Percentiles rank a stretch among this genome's conserved stretches.
Conservation (phyloP, 2,329 filamentous ascomycete species). For the Byssochlamys sp. region DNA sequence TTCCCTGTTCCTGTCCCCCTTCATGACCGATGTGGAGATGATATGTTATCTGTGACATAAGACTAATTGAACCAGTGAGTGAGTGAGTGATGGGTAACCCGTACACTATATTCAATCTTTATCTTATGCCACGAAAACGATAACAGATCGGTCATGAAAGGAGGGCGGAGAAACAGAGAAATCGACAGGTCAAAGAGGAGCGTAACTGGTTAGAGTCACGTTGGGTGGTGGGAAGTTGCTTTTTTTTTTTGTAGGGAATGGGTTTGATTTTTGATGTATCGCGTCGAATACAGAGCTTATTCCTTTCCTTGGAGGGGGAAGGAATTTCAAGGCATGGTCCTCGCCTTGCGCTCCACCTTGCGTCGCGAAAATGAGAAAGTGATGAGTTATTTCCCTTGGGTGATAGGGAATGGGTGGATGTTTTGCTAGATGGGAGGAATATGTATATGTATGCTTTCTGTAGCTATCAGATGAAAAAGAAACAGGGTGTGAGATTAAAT, state of each 20-base stretch:
- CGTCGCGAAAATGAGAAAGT: constrained; percentile 31
- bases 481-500: not conserved
- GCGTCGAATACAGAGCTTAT: constrained; percentile 46
- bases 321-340: constrained; percentile 42
- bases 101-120: not conserved
- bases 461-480: not conserved
- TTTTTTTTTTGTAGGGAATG: not conserved
- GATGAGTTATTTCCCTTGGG: not conserved
- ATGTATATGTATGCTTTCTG: not conserved
- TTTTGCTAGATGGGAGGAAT: too few species aligned
- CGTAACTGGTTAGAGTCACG: not conserved
- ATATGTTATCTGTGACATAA: not conserved
- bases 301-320: constrained; percentile 14
- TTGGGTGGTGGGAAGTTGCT: not conserved
- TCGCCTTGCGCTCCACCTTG: constrained; percentile 47
- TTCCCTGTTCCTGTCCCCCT: not conserved
- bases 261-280: constrained; percentile 35
- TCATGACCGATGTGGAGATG: not conserved
- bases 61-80: not conserved
- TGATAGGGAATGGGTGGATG: not conserved
- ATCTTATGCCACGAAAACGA: not conserved
- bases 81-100: too few species aligned
- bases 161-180: not conserved
- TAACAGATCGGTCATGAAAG: not conserved
- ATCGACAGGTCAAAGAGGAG: not conserved